Evolutionary conservation across 2,329 filamentous ascomycete species (phyloP).

Genomic region (Ceratocystis huliohia): DNA sequence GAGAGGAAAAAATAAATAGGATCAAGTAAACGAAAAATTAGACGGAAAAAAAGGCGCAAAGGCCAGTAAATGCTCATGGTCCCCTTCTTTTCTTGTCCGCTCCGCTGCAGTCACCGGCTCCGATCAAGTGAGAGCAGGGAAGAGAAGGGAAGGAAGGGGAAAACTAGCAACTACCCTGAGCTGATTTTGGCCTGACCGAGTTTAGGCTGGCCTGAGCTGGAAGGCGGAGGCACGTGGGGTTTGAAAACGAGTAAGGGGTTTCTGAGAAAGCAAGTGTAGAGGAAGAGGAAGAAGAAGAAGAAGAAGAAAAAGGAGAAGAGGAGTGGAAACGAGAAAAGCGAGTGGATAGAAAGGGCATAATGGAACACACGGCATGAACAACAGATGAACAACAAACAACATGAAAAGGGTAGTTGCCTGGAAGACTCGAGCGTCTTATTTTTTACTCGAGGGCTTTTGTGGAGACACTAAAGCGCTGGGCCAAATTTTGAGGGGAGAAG

Average conservation of each 20-base stretch:
- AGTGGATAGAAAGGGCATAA: neutral
- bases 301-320: neutral
- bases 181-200: neutral
- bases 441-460: neutral
- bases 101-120: neutral
- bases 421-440: slow-evolving; percentile 2
- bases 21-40: neutral
- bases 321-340: neutral
- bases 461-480: neutral
- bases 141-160: neutral
- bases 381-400: slow-evolving; percentile 4
- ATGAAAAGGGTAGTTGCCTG: neutral
- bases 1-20: neutral
- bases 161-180: slow-evolving; percentile 7
- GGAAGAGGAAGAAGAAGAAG: neutral
- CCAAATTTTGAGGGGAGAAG: neutral
- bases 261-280: neutral
- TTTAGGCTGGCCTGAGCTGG: neutral
- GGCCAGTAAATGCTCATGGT: neutral
- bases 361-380: neutral
- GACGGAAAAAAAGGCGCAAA: neutral
- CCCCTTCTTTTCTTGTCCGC: neutral
- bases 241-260: neutral
- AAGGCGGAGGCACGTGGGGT: neutral
- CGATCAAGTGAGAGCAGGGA: neutral